A percentile compares a stretch with the other conserved stretches of the same genome.
Evolutionary conservation across 2,329 filamentous ascomycete species (phyloP).

Genomic region (Sclerotinia sclerotiorum): DNA sequence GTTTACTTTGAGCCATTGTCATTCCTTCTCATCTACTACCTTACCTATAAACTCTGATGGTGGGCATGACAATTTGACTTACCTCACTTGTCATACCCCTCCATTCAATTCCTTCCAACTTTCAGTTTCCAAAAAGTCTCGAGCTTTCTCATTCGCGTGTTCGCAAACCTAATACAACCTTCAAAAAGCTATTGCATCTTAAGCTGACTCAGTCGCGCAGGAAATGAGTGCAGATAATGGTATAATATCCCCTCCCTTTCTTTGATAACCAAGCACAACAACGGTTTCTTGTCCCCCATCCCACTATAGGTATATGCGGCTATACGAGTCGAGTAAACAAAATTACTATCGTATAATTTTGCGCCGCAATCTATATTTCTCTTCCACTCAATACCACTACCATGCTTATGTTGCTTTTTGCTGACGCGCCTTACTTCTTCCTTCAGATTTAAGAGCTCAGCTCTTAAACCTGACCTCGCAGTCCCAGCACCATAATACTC

Average conservation of each 20-base stretch:
- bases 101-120: conserved; percentile 21
- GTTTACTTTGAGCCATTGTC: background rate
- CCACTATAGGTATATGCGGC: conserved; percentile 19
- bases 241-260: conserved; percentile 24
- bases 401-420: conserved; percentile 26
- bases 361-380: background rate
- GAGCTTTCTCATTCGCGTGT: conserved; percentile 5
- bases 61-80: conserved; percentile 14
- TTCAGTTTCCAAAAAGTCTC: conserved; percentile 10
- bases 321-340: conserved; percentile 24
- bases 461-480: conserved; percentile 38
- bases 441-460: conserved; percentile 41
- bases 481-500: conserved; percentile 26
- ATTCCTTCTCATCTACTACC: conserved; percentile 14
- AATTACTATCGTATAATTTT: conserved; percentile 2
- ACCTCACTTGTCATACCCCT: conserved; percentile 20
- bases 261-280: conserved; percentile 17
- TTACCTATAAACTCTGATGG: conserved; percentile 7
- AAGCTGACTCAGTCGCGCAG: conserved; percentile 38
- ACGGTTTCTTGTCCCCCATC: conserved; percentile 13
- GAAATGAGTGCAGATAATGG: conserved; percentile 39
- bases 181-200: conserved; percentile 5
- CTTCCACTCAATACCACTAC: conserved; percentile 11
- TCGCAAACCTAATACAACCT: conserved; percentile 2
- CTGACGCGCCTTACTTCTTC: conserved; percentile 39